Conservation (phyloP, 371 early-diverging fungal genomes). For the Mortierella sp. region DNA sequence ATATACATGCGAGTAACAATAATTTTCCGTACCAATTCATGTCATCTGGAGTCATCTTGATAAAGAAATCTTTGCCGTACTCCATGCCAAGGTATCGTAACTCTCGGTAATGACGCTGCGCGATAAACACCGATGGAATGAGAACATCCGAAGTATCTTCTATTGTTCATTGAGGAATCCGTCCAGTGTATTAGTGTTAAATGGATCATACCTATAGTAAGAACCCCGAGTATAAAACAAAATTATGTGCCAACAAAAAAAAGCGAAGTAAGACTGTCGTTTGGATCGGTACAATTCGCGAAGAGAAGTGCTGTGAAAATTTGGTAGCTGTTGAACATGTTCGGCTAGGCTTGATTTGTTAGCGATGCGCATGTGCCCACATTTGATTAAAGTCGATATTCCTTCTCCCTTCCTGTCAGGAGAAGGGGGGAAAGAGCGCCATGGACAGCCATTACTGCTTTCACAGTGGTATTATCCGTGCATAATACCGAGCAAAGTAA, state of each 20-base stretch:
- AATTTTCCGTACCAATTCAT: slow-evolving; percentile 48
- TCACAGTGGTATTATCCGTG: not conserved
- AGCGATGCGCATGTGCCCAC: not conserved
- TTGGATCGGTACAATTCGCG: too few relatives aligned
- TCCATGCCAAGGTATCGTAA: slow-evolving; percentile 60
- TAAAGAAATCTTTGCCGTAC: slow-evolving; percentile 60
- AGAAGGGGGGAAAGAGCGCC: not conserved
- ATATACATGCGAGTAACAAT: not conserved
- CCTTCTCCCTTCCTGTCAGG: not conserved
- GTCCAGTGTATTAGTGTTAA: not conserved
- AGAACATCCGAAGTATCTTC: slow-evolving; percentile 81
- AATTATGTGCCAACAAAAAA: too few relatives aligned
- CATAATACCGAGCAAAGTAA: not conserved
- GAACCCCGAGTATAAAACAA: too few relatives aligned
- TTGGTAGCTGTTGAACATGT: not conserved
- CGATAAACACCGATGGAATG: slow-evolving; percentile 83
- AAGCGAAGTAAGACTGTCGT: not conserved
- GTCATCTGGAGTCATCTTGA: slow-evolving; percentile 59
- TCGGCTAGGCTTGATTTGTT: not conserved
- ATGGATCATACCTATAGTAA: too few relatives aligned
- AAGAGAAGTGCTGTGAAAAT: too few relatives aligned
- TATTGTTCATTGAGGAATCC: slow-evolving; percentile 31
- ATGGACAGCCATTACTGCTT: not conserved
- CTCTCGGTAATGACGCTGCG: slow-evolving; percentile 72
- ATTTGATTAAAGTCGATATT: not conserved